These are phyloP conservation scores for Aureobasidium zeae DNA, from an alignment of 2,329 filamentous ascomycete genomes.

Conservation along the genomic window DNA sequence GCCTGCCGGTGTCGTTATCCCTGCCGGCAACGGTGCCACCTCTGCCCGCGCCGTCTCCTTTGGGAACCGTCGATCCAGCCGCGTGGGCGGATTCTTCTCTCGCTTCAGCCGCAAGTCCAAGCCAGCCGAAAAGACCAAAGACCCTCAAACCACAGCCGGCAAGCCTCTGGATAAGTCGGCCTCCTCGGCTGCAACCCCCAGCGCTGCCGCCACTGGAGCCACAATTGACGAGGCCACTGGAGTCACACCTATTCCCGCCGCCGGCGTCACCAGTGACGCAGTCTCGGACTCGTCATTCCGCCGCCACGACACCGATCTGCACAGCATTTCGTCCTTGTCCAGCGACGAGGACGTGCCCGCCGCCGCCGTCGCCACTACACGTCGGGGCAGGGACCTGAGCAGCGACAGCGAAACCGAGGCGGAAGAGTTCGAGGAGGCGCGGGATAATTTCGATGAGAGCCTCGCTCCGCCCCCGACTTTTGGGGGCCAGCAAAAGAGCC, in stretches of 20 bases:
- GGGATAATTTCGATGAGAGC: conserved; percentile 41
- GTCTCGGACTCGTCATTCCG: conserved; percentile 12
- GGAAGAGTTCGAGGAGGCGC: conserved; percentile 45
- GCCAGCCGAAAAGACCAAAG: conserved; percentile 19
- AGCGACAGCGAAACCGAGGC: conserved; percentile 28
- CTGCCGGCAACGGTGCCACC: background rate
- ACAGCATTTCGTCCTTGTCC: conserved; percentile 11
- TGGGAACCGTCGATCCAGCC: conserved; percentile 16
- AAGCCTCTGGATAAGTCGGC: conserved; percentile 36
- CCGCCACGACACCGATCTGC: conserved; percentile 14
- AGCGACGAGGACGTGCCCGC: conserved; percentile 22
- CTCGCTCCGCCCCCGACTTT: conserved; percentile 36
- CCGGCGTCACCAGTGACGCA: conserved; percentile 6
- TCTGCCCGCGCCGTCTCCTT: background rate
- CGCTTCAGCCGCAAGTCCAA: conserved; percentile 34
- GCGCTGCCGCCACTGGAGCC: conserved; percentile 1
- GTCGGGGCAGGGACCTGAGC: conserved; percentile 24
- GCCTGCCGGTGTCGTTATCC: background rate
- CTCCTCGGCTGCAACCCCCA: conserved; percentile 8
- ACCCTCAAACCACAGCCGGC: conserved; percentile 33
- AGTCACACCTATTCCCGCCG: conserved; percentile 9
- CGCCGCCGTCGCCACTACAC: conserved; percentile 17
- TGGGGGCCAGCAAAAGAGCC: conserved; percentile 28
- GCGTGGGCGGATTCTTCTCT: conserved; percentile 29
- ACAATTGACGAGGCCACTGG: too few relatives aligned